Evolutionary conservation across 192 early-diverging fungal genomes (phyloP).

Genomic region (Entomortierella lignicola): DNA sequence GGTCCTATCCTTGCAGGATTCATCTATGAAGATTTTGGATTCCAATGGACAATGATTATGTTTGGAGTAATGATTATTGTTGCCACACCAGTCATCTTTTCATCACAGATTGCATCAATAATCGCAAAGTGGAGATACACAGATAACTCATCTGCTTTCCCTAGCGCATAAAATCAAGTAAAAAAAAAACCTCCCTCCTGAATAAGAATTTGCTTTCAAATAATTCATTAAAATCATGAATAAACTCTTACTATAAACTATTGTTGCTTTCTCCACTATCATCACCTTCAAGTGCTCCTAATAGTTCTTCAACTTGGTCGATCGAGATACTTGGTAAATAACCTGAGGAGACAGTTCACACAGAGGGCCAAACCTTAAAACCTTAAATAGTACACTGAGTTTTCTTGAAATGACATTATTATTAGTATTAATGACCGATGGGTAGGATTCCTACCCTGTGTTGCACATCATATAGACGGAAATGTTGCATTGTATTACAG

Average conservation of each 20-base stretch:
- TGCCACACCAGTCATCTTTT: constrained; percentile 40
- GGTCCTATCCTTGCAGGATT: constrained; percentile 75
- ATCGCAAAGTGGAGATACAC: constrained; percentile 6
- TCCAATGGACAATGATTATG: constrained; percentile 62
- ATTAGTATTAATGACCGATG: no score
- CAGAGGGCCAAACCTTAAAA: no score
- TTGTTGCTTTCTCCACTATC: not conserved
- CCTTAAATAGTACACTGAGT: no score
- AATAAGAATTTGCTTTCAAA: no score
- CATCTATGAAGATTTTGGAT: constrained; percentile 65
- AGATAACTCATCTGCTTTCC: not conserved
- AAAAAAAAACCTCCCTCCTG: no score
- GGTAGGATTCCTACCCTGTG: no score
- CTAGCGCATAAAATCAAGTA: constrained; percentile 5
- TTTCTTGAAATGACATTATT: no score
- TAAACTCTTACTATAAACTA: not conserved
- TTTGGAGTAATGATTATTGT: constrained; percentile 36
- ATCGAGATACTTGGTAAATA: constrained; percentile 67
- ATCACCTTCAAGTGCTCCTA: constrained; percentile 70
- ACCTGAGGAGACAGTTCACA: no score
- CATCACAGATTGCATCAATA: constrained; percentile 12
- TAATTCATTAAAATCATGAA: not conserved
- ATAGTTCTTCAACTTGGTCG: constrained; percentile 69
- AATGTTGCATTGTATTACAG: no score
- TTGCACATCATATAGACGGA: no score